Base-by-base conservation (phyloP, 768 basidiomycete genomes). In the Tubosaeta sp. region DNA sequence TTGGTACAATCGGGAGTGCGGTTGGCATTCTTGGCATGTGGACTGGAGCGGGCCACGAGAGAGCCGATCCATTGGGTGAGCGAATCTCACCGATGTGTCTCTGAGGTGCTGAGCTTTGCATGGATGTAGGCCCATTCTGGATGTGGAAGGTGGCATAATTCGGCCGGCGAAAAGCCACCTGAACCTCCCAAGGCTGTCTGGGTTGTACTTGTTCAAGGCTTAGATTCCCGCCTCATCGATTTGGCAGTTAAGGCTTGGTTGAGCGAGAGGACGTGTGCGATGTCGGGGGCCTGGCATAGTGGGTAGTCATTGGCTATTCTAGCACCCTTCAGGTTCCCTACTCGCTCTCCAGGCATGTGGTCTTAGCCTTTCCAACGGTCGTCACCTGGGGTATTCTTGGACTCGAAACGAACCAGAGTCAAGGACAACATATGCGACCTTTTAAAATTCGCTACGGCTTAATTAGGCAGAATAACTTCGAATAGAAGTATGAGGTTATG, bases 1-100 rank as follows among this genome's bases (percentile, higher is more conserved):
- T 83, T 11, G 83, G 83, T 12, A 75, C 75, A 2, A 65, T 78
- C 14, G 80, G 79, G 6, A 79, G 79, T n/a, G 75, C 74, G 0
- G 60, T 72, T 19, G 83, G 83, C 9, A 62, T 81, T 2, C 66
- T 84, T 2, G 82, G 81, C 8, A 59, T 76, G 67, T 83, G 81
- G 81, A 82, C 82, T 0, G 78, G 79, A 8, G 75, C 75, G 13
- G 61, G 60, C 16, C 81, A 82, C 55, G 76, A 76, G 54, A 51
- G 53, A 5, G 63, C 62, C 6, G 76, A 76, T 57, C 77, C 76
- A 2, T 56, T 79, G 2, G 79, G 78, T 72, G 55, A 65, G 68
- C 57, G 9, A 12, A 25, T 22, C 12, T 29, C n/a, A 5, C 35
- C 6, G 14, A 46, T 17, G 5, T 27, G 27, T 33, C 43, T 8